Evolutionary conservation across 495 filamentous ascomycete species (phyloP).

Genomic region (Neurospora sp.): DNA sequence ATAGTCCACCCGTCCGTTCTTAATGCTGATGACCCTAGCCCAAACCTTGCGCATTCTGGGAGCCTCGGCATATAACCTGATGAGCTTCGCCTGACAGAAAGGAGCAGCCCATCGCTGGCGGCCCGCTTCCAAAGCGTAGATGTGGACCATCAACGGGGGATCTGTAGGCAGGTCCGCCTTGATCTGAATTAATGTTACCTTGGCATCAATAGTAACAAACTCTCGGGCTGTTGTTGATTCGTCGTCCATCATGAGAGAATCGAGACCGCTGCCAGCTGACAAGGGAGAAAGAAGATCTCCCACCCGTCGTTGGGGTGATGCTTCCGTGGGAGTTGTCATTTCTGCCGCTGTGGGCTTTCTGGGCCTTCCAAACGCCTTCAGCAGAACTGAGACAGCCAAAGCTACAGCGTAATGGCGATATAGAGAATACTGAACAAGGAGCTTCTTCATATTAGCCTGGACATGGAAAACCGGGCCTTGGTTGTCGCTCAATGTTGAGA

Average conservation of each 20-base stretch:
- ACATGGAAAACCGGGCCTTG: slow-evolving; percentile 82
- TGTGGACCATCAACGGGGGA: slow-evolving; percentile 80
- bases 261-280: slow-evolving; percentile 9
- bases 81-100: slow-evolving; percentile 62
- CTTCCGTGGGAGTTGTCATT: slow-evolving; percentile 11
- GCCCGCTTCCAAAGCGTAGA: slow-evolving; percentile 70
- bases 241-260: slow-evolving; percentile 24
- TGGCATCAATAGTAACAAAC: slow-evolving; percentile 71
- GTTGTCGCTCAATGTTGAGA: slow-evolving; percentile 74
- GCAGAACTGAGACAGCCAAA: slow-evolving; percentile 66
- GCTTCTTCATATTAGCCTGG: slow-evolving; percentile 64
- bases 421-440: slow-evolving; percentile 82
- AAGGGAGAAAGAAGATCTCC: slow-evolving; percentile 28
- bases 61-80: slow-evolving; percentile 75
- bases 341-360: slow-evolving; percentile 18
- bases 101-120: slow-evolving; percentile 78
- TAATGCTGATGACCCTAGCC: slow-evolving; percentile 77
- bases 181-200: slow-evolving; percentile 67
- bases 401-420: slow-evolving; percentile 89
- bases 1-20: slow-evolving; percentile 66
- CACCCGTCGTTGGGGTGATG: slow-evolving; percentile 18
- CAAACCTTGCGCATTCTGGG: slow-evolving; percentile 72
- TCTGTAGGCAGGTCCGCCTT: slow-evolving; percentile 82
- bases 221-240: slow-evolving; percentile 37
- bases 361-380: slow-evolving; percentile 56